These are phyloP conservation scores for Durusdinium trenchii DNA, from an alignment of 73 alveolate species.

Conservation along the genomic window DNA sequence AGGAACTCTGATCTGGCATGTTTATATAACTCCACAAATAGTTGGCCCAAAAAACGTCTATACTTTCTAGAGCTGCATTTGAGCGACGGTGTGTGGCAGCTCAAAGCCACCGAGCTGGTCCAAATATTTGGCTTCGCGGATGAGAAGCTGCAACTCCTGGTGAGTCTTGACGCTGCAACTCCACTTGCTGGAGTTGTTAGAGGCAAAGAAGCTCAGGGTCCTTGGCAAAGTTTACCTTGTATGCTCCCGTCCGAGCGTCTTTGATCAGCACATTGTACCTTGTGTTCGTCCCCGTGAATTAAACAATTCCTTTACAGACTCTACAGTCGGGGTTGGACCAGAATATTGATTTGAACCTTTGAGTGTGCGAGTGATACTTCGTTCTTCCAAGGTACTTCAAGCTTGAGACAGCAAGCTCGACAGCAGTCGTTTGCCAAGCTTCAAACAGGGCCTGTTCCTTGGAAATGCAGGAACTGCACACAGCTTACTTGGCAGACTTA, in stretches of 20 bases:
- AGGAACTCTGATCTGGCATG: background rate
- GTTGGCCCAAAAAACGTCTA: background rate
- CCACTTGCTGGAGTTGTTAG: no score
- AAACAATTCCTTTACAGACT: background rate
- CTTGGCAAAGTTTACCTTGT: conserved; percentile 91
- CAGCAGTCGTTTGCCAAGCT: conserved; percentile 91
- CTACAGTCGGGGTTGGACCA: background rate
- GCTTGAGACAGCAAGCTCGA: conserved; percentile 78
- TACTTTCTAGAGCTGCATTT: background rate
- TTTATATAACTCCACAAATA: background rate
- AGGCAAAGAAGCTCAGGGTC: conserved; percentile 6
- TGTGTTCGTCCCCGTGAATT: background rate
- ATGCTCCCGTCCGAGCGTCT: conserved; percentile 86
- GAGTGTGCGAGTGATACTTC: background rate
- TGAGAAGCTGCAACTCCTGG: conserved; percentile 64
- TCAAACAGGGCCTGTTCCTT: conserved; percentile 82
- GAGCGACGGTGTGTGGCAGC: conserved; percentile 83
- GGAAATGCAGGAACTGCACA: background rate
- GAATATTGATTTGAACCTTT: background rate
- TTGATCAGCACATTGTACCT: conserved; percentile 88
- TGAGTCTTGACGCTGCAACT: background rate
- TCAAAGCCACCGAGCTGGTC: conserved; percentile 96
- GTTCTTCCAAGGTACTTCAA: conserved; percentile 34
- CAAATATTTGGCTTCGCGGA: conserved; percentile 89
- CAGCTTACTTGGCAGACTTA: background rate